Base-by-base conservation (phyloP, 768 basidiomycete genomes). In the Podaxis sp. region DNA sequence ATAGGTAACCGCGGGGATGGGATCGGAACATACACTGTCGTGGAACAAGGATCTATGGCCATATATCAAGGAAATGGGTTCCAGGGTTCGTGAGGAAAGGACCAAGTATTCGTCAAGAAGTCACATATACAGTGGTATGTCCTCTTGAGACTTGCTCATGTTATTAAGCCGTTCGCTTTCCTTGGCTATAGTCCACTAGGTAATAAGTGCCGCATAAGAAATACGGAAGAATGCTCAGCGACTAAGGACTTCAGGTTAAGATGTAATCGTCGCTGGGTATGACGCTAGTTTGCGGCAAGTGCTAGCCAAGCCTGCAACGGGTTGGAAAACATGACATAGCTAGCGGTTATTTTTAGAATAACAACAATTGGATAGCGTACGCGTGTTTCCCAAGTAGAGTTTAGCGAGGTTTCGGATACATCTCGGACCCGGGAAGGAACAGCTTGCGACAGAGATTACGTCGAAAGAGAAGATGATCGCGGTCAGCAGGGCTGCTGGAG, bases 401-500 rank as follows among this genome's bases (percentile, higher is more conserved):
- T 70, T 38, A 86, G 70, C 36, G 61, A 66, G 54, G 76, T 46
- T 65, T 79, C 74, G 22, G 80, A 75, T 55, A 78, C 75, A 59
- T 81, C 70, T 59, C 74, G 70, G 49, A 86, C 72, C 58, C 74
- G 76, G 63, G 76, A 69, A 64, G 77, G 78, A 42, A 81, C 75
- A 62, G 28, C 81, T 70, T 17, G 78, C 79, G 68, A 84, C 78
- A 63, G 83, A 71, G 64, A 81, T 46, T 46, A 46, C 44, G 72
- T 86, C 84, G 68, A 87, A 74, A 65, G 84, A 72, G 73, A 86
- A 84, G 63, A 79, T 75, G 64, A 82, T 69, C 22, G 83, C 83
- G 33, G 84, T 76, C 55, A 82, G 68, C 53, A 82, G 52, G 55
- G 80, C 75, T 15, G 84, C 77, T 28, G 82, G 61, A 63, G 76